Percentiles rank a stretch among this genome's conserved stretches.
These are phyloP conservation scores for Bocquillonia castaneifolia DNA, from an alignment of 441 rosid species.

Conservation along the genomic window DNA sequence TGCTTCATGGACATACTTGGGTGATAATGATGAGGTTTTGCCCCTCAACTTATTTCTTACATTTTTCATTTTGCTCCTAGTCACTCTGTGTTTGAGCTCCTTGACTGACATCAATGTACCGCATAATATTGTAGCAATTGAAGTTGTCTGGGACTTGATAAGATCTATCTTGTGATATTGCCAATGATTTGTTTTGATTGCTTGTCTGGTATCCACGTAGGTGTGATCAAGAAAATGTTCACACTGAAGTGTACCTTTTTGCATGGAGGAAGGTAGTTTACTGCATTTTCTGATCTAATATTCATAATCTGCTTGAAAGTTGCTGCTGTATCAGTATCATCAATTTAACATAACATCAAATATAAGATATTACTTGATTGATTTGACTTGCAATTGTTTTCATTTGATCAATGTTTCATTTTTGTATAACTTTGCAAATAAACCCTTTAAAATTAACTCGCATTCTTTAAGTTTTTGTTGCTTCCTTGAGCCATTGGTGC, in stretches of 20 bases:
- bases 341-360: too few relatives aligned
- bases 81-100: neutral
- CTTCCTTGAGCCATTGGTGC: constrained; percentile 8
- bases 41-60: neutral
- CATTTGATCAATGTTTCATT: neutral
- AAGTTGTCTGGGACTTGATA: neutral
- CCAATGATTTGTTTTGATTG: neutral
- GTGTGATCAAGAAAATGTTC: neutral
- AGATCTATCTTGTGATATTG: constrained; percentile 4
- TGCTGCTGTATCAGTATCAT: neutral
- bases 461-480: constrained; percentile 5
- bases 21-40: constrained; percentile 69
- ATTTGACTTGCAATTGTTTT: neutral
- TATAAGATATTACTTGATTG: neutral
- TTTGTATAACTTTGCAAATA: neutral
- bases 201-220: constrained; percentile 1
- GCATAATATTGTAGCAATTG: neutral
- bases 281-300: neutral
- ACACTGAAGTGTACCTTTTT: neutral
- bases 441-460: neutral
- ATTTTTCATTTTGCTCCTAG: constrained; percentile 11
- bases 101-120: neutral
- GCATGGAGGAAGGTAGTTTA: neutral
- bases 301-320: neutral
- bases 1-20: constrained; percentile 34